Base-by-base conservation (phyloP, 371 early-diverging fungal genomes). In the Syncephalastrum sp. region DNA sequence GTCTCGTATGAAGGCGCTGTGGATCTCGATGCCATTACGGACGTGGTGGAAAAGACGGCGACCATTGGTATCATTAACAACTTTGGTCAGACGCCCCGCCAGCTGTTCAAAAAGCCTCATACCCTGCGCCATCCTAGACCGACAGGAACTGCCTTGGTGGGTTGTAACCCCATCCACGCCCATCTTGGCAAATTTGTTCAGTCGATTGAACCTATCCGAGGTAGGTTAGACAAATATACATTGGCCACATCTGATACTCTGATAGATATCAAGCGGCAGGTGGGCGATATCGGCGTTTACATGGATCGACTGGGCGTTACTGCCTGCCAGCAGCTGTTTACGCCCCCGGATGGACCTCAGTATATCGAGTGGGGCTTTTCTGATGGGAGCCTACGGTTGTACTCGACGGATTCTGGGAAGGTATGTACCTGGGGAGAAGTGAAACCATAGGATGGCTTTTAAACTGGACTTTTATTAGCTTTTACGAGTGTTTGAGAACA, bases 21-120 rank as follows among this genome's bases (percentile, higher is more conserved):
- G 74, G 83, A 93, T 70, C 71, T 97, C 53, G 94, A 95, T 63
- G 69, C 85, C 2, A 89, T 96, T 44, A 84, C 85, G 14, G 95
- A 97, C 63, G 92, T 92, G 8, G 78, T 93, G 5, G 96, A 94
- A 65, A 88, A 89, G 51, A 87, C 92, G 3, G 94, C 94, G 5
- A 91, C 94, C 2, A 95, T 93, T 56, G 93, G 92, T 59, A 90
- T 90, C 56, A 97, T 97, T 56, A 87, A 94, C 63, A 93, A 97
- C 69, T 97, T 97, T 87, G 97, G 97, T 3, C 96, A 96, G 68
- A 97, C 94, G 0, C 94, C 95, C 15, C 74, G 86, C 5, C 95
- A 94, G 54, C 61, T 94, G 21, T 94, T 94, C 60, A 85, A 78
- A 48, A 82, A 81, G 59, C 90, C 93, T 0, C 95, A 94, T 70